Evolutionary conservation across 2,329 filamentous ascomycete species (phyloP), one percentile per base, ranked within the genome.

Genomic region (Cladophialophora psammophila): DNA sequence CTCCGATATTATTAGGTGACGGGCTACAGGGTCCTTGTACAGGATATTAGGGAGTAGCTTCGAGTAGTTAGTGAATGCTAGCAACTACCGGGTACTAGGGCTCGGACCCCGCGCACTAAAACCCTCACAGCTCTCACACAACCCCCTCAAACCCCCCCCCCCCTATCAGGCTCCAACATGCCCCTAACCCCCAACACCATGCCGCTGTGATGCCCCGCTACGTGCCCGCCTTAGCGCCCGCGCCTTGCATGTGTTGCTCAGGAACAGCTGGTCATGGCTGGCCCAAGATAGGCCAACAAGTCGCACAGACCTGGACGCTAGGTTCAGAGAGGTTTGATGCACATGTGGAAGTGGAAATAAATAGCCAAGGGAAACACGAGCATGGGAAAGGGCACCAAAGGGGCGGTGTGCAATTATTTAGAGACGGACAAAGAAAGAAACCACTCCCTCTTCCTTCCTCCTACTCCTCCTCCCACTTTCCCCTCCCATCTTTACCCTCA

Each of bases 181-280:
- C 45, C 8, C 6, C 5, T 26, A 26, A 4, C 2, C 40, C n/a
- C 40, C 6, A 20, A 20, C 13, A 18, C 45, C 45, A 52, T 12
- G 45, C 8, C 45, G 9, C 42, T 15, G 18, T 34, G 2, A 20
- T 45, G 20, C 34, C 36, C 56, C 35, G 50, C 53, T 48, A 7
- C 18, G 36, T 60, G 52, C 48, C 65, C 65, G 65, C 48, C 50
- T 57, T 67, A 64, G 65, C 65, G 65, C 36, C 65, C 61, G 65
- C 56, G 6, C 57, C 65, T 52, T 56, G 60, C 60, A 60, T 35
- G 31, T 64, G 56, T 61, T 61, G 60, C 61, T 55, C 55, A 67
- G 65, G 57, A 64, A 67, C 65, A 42, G 57, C n/a, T 18, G 58
- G 42, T 32, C 52, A 36, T 50, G 57, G 45, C 57, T 34, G 45